phyloP scores from a whole-genome alignment of 176 grass and related monocot species.

The Rhipidocladum racemiflorum region DNA sequence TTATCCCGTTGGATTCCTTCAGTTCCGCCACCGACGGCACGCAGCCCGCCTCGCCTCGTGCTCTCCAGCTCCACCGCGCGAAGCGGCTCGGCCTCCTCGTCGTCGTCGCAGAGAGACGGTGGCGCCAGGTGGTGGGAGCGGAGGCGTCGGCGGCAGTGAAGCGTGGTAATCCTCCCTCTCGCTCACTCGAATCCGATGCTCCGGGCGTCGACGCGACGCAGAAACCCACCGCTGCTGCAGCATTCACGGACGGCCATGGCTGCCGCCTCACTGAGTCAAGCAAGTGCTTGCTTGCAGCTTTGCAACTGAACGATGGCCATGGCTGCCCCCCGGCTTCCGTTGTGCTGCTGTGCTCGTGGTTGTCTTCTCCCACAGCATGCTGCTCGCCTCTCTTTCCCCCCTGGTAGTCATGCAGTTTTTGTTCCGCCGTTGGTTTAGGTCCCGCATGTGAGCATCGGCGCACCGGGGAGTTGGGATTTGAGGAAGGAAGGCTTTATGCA shows the following conservation, averaged over 20 bases:
- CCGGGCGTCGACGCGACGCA: background rate
- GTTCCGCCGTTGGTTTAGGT: background rate
- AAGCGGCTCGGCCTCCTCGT: background rate
- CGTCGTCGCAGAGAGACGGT: background rate
- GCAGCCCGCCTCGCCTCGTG: background rate
- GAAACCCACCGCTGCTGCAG: background rate
- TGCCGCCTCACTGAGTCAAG: too few relatives aligned
- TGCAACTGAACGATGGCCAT: background rate
- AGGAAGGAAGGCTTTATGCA: constrained; percentile 18
- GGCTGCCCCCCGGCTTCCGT: background rate
- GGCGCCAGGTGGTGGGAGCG: background rate
- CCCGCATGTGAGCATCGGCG: background rate
- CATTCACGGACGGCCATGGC: background rate
- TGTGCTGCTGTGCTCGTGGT: background rate
- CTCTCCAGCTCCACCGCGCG: background rate
- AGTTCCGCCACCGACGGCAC: background rate
- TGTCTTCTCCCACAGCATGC: background rate
- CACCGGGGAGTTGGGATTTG: background rate
- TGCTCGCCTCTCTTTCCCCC: background rate
- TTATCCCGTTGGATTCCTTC: constrained; percentile 4
- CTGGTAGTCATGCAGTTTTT: background rate
- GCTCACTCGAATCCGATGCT: background rate
- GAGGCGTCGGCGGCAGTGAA: background rate
- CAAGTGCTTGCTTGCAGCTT: background rate
- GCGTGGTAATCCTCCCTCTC: background rate